These are phyloP conservation scores for Pseudocercospora eumusae DNA, from an alignment of 2,329 filamentous ascomycete species.

Conservation along the genomic window DNA sequence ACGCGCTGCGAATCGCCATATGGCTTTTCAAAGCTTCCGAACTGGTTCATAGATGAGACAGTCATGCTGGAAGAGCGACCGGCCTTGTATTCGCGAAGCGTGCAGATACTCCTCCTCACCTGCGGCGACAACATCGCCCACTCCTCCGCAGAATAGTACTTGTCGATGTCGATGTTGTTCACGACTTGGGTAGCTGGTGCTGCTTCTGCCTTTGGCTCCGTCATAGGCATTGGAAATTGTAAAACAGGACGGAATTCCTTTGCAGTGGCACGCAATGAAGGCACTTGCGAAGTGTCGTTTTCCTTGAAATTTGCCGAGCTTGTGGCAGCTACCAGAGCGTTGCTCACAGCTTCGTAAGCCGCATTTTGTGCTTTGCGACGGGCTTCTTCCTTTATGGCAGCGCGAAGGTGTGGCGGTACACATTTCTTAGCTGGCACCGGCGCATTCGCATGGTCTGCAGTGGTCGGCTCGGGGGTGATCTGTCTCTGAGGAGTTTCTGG, in stretches of 20 bases:
- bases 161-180: not conserved
- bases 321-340: constrained; percentile 1
- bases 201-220: constrained; percentile 14
- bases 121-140: constrained; percentile 14
- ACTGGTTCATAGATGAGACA: not conserved
- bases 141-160: constrained; percentile 15
- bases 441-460: not conserved
- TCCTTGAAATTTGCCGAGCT: not conserved
- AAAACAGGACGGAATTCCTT: constrained; percentile 32
- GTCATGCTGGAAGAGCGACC: not conserved
- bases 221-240: not conserved
- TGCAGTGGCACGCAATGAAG: constrained; percentile 33
- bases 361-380: constrained; percentile 8
- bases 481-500: constrained; percentile 14
- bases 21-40: not conserved
- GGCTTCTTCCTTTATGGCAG: constrained; percentile 11
- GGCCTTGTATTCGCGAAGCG: constrained; percentile 4
- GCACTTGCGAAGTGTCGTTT: constrained; percentile 5
- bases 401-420: constrained; percentile 20
- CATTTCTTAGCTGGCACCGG: constrained; percentile 15
- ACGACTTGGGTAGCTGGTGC: not conserved
- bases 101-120: constrained; percentile 13
- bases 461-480: not conserved
- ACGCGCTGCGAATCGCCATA: not conserved
- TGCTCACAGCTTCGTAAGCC: constrained; percentile 4